Conservation (phyloP, 139 green algal species). For the Picochlorum sp. region DNA sequence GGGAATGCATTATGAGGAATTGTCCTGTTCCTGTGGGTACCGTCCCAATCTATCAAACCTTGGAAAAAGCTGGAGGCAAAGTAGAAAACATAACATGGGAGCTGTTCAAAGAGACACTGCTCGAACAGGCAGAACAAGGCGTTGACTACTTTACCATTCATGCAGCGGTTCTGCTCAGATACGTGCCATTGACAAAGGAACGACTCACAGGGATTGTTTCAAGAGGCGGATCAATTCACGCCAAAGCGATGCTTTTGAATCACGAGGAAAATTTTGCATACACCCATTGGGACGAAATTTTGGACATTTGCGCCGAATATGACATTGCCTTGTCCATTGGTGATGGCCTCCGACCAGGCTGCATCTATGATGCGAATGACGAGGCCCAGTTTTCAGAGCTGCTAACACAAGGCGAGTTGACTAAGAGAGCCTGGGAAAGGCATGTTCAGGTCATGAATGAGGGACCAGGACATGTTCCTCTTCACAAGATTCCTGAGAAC, state of each 20-base stretch:
- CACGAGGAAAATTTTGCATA: constrained; percentile 98
- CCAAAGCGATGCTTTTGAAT: constrained; percentile 84
- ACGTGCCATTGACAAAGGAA: constrained; percentile 83
- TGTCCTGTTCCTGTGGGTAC: constrained; percentile 77
- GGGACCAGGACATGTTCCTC: constrained; percentile 80
- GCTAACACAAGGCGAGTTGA: constrained; percentile 90
- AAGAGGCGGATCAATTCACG: constrained; percentile 90
- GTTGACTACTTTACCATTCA: constrained; percentile 99
- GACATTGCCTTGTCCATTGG: constrained; percentile 87
- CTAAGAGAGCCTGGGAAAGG: constrained; percentile 81
- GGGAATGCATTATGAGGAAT: constrained; percentile 94
- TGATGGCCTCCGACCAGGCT: constrained; percentile 82
- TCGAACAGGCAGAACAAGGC: constrained; percentile 93
- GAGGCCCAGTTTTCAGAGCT: constrained; percentile 94
- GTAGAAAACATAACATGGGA: constrained; percentile 94
- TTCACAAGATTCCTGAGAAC: constrained; percentile 97
- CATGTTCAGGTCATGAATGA: constrained; percentile 98
- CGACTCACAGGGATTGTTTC: constrained; percentile 92
- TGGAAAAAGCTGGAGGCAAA: constrained; percentile 75
- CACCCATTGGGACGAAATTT: constrained; percentile 95
- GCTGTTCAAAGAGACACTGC: constrained; percentile 74
- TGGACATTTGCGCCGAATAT: constrained; percentile 90
- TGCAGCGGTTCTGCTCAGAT: constrained; percentile 82
- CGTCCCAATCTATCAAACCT: constrained; percentile 79
- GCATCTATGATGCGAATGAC: constrained; percentile 91